Conservation (phyloP, 257 asterid genomes). For the Capsicum baccatum region DNA sequence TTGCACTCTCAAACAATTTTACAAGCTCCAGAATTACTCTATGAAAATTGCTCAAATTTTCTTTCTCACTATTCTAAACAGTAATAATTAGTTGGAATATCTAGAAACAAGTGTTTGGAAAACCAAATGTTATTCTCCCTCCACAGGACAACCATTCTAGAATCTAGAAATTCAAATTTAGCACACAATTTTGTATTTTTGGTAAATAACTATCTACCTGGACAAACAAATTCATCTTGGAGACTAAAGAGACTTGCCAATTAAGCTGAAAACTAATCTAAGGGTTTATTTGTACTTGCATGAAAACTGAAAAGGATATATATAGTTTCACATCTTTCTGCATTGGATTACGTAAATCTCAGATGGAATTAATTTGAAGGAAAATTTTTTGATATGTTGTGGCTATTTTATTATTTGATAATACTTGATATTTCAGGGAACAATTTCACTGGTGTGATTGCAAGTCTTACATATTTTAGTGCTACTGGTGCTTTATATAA, state of each 20-base stretch:
- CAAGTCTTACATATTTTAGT: conserved; percentile 34
- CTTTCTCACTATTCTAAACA: neutral
- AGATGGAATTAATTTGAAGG: conserved; percentile 44
- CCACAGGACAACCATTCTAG: neutral
- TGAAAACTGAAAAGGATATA: conserved; percentile 12
- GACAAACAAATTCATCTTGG: neutral
- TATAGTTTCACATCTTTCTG: conserved; percentile 26
- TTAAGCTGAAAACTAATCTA: neutral
- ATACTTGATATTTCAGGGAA: conserved; percentile 62
- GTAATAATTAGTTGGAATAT: neutral
- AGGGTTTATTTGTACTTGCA: conserved; percentile 22
- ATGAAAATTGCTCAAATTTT: neutral
- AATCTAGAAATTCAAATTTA: neutral
- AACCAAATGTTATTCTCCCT: neutral
- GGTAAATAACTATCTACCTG: neutral
- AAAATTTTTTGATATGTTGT: conserved; percentile 42
- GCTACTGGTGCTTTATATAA: conserved; percentile 47
- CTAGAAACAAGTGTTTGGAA: neutral
- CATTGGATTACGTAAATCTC: conserved; percentile 43
- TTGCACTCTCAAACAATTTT: neutral
- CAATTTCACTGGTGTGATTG: conserved; percentile 58
- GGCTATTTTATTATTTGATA: conserved; percentile 44
- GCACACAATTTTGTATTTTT: neutral
- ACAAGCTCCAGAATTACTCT: neutral
- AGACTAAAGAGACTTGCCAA: neutral